phyloP scores from a whole-genome alignment of 805 yeast genomes.

The Wickerhamiella sergipiensis region DNA sequence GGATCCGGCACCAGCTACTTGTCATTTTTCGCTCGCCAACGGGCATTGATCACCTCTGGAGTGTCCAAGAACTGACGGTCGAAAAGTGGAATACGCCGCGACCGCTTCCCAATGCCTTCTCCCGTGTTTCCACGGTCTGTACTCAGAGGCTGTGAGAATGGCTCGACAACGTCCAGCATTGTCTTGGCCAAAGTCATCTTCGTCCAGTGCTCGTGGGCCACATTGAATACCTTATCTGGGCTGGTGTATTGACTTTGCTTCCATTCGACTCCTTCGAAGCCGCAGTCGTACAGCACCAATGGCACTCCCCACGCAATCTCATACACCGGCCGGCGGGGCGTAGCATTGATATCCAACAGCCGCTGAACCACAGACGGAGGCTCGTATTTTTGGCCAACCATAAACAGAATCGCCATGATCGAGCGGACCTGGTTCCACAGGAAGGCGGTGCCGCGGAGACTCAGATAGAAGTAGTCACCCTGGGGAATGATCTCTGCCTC shows the following conservation, averaged over 20 bases:
- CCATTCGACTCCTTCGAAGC: constrained; percentile 64
- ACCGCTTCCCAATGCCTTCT: constrained; percentile 60
- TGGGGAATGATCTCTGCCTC: constrained; percentile 34
- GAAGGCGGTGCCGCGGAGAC: constrained; percentile 77
- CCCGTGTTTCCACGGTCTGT: constrained; percentile 37
- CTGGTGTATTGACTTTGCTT: constrained; percentile 12
- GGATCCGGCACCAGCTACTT: no score
- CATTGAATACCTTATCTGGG: constrained; percentile 24
- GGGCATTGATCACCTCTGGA: constrained; percentile 55
- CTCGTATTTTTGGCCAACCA: constrained; percentile 72
- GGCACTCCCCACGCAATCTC: constrained; percentile 89
- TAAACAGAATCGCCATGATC: constrained; percentile 72
- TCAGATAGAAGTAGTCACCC: constrained; percentile 43
- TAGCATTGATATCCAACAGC: constrained; percentile 41
- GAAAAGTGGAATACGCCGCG: constrained; percentile 42
- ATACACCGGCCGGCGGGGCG: constrained; percentile 61
- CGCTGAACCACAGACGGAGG: constrained; percentile 40
- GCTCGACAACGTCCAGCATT: constrained; percentile 29
- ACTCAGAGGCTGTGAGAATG: constrained; percentile 5
- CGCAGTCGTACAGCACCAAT: constrained; percentile 73
- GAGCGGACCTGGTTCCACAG: constrained; percentile 97
- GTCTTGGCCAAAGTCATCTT: constrained; percentile 41
- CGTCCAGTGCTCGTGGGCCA: constrained; percentile 42
- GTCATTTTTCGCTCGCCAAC: constrained; percentile 31
- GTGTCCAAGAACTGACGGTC: constrained; percentile 47